phyloP scores from a whole-genome alignment of 75 land plant genomes.

The Chamaecyparis obtusa region DNA sequence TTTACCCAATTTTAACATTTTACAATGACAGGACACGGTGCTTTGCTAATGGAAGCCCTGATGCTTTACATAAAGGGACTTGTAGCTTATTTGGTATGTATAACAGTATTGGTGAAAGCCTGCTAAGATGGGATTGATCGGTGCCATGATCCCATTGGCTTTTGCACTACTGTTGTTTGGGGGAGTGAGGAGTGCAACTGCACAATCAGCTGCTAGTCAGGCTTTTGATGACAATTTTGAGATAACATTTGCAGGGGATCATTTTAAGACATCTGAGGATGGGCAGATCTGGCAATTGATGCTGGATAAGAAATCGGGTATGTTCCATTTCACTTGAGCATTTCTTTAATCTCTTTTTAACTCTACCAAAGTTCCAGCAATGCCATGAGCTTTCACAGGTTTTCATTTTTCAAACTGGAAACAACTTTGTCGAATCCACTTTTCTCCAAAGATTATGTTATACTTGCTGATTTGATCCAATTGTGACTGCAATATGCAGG shows the following conservation, averaged over 20 bases:
- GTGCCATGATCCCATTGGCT: neutral
- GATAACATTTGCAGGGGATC: constrained; percentile 49
- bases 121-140: neutral
- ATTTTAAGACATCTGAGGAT: constrained; percentile 58
- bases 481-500: constrained; percentile 26
- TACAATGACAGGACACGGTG: neutral
- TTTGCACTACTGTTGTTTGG: neutral
- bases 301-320: constrained; percentile 70
- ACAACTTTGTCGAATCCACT: too few relatives aligned
- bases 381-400: neutral
- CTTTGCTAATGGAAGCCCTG: neutral
- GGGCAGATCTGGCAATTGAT: constrained; percentile 64
- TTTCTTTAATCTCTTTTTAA: neutral
- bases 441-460: neutral
- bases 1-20: neutral
- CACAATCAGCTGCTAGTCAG: neutral
- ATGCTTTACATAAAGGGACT: neutral
- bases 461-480: neutral
- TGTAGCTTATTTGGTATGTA: neutral
- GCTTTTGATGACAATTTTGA: constrained; percentile 51
- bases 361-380: neutral
- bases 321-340: neutral
- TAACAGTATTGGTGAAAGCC: neutral
- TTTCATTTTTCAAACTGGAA: too few relatives aligned
- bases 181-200: neutral